phyloP scores from a whole-genome alignment of 164 flowering plant genomes.

The Sedum album region DNA sequence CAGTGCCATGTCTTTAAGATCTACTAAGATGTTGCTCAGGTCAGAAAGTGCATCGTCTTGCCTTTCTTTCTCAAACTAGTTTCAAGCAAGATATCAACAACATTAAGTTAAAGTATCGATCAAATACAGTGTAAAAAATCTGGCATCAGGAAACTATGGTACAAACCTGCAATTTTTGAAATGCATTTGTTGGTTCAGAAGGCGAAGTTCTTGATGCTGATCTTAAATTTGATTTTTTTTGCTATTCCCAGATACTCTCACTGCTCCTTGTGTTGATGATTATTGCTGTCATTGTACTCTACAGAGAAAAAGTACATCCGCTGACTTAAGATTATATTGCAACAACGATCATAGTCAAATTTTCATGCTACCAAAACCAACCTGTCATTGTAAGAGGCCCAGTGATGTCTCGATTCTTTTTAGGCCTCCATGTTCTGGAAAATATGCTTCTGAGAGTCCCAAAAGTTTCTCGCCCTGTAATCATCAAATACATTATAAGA shows the following conservation, averaged over 20 bases:
- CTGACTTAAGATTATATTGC: background rate
- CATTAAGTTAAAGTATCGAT: no score
- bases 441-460: conserved; percentile 92
- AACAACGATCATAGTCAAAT: background rate
- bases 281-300: background rate
- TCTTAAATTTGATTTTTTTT: conserved; percentile 27
- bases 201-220: conserved; percentile 30
- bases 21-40: conserved; percentile 61
- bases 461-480: conserved; percentile 67
- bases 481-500: background rate
- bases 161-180: conserved; percentile 80
- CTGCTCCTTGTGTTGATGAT: conserved; percentile 33
- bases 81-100: background rate
- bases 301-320: background rate
- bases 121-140: no score
- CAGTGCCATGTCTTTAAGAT: conserved; percentile 72
- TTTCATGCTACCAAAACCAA: background rate
- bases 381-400: conserved; percentile 43
- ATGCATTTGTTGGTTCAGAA: conserved; percentile 45
- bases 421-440: conserved; percentile 91
- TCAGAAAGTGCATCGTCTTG: conserved; percentile 79
- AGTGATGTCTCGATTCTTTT: conserved; percentile 50
- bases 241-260: conserved; percentile 61
- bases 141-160: background rate
- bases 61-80: conserved; percentile 62